Conservation (phyloP, 106 monocot species). For the Iris macrosiphon region DNA sequence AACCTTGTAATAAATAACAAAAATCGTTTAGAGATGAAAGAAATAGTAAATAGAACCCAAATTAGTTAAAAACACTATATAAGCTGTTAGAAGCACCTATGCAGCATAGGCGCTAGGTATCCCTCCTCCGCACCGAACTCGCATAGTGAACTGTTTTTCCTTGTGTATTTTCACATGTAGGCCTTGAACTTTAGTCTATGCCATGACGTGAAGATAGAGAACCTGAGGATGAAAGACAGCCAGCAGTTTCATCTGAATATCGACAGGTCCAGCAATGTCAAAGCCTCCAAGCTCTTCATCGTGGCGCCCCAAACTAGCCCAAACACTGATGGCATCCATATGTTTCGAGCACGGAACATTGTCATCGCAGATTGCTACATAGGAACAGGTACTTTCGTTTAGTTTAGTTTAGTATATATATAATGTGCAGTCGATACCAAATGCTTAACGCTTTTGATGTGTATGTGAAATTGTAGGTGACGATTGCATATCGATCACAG, state of each 20-base stretch:
- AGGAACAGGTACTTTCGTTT: slow-evolving; percentile 37
- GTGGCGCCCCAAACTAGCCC: slow-evolving; percentile 49
- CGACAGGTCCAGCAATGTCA: slow-evolving; percentile 28
- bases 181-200: slow-evolving; percentile 53
- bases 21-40: background rate
- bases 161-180: slow-evolving; percentile 20
- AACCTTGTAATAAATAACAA: too few relatives aligned
- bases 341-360: slow-evolving; percentile 37
- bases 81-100: too few relatives aligned
- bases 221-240: slow-evolving; percentile 48
- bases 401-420: background rate
- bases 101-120: too few relatives aligned
- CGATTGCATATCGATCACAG: slow-evolving; percentile 59
- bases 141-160: background rate
- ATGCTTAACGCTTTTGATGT: background rate
- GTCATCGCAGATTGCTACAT: slow-evolving; percentile 39
- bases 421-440: background rate
- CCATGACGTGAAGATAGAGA: slow-evolving; percentile 34
- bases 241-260: slow-evolving; percentile 70
- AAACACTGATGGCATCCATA: slow-evolving; percentile 88
- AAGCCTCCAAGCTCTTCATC: slow-evolving; percentile 28
- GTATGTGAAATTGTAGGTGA: background rate
- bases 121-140: too few relatives aligned
- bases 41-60: too few relatives aligned
- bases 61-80: too few relatives aligned